Conservation (phyloP, 257 asterid genomes). For the Solanum piurae region DNA sequence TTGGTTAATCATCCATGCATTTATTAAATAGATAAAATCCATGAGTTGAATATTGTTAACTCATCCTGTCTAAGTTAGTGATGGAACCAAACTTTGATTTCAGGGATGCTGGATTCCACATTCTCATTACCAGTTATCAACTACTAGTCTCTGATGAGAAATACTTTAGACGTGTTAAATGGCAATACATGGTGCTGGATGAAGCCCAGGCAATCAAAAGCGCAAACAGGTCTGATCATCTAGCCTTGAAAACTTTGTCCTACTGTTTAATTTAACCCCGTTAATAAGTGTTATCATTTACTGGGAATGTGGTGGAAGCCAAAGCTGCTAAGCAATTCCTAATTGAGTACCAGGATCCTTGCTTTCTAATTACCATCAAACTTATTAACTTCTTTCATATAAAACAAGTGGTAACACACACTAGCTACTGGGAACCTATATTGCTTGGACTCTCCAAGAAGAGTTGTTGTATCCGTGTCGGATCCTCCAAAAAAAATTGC, state of each 20-base stretch:
- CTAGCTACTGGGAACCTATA: background rate
- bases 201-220: constrained; percentile 99
- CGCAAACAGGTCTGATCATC: constrained; percentile 59
- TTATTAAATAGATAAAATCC: background rate
- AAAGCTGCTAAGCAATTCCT: background rate
- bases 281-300: background rate
- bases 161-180: constrained; percentile 85
- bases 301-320: background rate
- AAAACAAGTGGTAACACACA: background rate
- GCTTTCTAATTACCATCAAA: background rate
- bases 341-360: background rate
- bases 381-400: background rate
- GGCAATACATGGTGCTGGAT: constrained; percentile 99
- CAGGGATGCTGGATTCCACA: constrained; percentile 98
- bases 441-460: background rate
- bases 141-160: constrained; percentile 88
- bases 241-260: background rate
- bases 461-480: background rate
- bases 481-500: background rate
- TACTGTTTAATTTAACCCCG: background rate
- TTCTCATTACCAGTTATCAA: constrained; percentile 94
- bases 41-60: background rate
- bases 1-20: background rate
- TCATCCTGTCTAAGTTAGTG: background rate
- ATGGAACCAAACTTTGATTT: background rate